Evolutionary conservation across 192 early-diverging fungal genomes (phyloP).

Genomic region (Coemansia sp.): DNA sequence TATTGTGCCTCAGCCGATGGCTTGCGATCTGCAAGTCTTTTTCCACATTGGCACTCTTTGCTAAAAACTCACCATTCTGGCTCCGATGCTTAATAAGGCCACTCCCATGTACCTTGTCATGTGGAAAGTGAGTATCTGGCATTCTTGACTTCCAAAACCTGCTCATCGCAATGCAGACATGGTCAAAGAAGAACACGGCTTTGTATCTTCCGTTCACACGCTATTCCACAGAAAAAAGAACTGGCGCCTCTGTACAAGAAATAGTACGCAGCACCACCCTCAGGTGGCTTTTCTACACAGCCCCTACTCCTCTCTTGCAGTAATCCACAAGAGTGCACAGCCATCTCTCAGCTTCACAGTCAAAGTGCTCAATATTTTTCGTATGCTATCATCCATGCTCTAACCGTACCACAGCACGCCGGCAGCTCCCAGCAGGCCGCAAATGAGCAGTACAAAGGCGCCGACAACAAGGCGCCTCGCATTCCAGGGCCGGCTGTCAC

Average conservation of each 20-base stretch:
- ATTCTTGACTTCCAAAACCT: background rate
- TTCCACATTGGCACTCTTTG: slow-evolving; percentile 5
- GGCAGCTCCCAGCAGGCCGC: slow-evolving; percentile 14
- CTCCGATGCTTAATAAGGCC: background rate
- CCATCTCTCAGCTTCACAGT: too few relatives aligned
- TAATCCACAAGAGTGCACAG: background rate
- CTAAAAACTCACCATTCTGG: background rate
- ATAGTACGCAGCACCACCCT: background rate
- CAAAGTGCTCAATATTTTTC: background rate
- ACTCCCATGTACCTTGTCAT: slow-evolving; percentile 3
- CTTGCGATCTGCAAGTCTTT: background rate
- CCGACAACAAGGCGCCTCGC: background rate
- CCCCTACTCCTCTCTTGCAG: background rate
- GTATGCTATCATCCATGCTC: background rate
- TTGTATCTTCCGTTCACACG: background rate
- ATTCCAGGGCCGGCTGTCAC: background rate
- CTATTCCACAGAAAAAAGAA: background rate
- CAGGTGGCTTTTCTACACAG: slow-evolving; percentile 1
- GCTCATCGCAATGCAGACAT: background rate
- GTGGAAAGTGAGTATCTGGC: background rate
- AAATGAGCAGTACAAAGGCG: slow-evolving; percentile 12
- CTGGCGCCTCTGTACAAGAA: background rate
- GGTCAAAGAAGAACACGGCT: background rate
- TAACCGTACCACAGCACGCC: slow-evolving; percentile 16
- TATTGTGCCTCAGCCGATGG: background rate